Percentiles rank a stretch among this genome's conserved stretches.
Conservation (phyloP, 306 rosid species). For the Lathyrus oleraceus region DNA sequence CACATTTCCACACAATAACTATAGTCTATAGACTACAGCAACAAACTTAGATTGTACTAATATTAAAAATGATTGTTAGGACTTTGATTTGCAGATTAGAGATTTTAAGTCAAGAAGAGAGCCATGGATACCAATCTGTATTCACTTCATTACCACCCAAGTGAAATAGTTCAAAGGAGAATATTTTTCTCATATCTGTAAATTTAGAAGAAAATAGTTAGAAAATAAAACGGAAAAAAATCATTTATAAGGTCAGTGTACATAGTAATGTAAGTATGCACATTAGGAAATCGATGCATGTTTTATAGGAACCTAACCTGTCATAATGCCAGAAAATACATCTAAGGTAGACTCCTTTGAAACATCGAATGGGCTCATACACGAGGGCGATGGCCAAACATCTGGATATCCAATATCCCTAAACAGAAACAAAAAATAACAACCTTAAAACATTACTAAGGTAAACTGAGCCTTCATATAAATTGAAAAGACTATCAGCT, state of each 20-base stretch:
- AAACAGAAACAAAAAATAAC: conserved; percentile 25
- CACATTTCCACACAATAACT: conserved; percentile 25
- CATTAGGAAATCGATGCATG: not conserved
- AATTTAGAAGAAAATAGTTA: conserved; percentile 27
- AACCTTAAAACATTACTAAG: conserved; percentile 11
- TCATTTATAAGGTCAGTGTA: not conserved
- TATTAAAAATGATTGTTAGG: not conserved
- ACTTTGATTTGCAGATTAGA: conserved; percentile 7
- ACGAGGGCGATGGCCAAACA: conserved; percentile 88
- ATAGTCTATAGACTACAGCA: not conserved
- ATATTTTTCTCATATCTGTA: conserved; percentile 91
- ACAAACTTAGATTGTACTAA: conserved; percentile 7
- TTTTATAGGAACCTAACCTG: conserved; percentile 60
- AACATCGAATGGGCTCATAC: conserved; percentile 90
- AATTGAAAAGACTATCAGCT: conserved; percentile 14
- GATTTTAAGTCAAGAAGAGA: conserved; percentile 28
- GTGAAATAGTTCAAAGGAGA: conserved; percentile 96
- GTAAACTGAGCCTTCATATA: not conserved
- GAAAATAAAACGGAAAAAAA: not conserved
- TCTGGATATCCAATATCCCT: conserved; percentile 97
- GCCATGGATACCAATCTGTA: conserved; percentile 70
- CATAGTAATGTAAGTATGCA: conserved; percentile 11
- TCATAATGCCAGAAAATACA: conserved; percentile 76
- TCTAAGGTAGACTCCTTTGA: conserved; percentile 80
- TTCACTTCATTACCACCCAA: conserved; percentile 98